Percentiles rank a stretch among this genome's conserved stretches.
Evolutionary conservation across 1,139 yeast species (phyloP).

Genomic region (Candida freyschussii): DNA sequence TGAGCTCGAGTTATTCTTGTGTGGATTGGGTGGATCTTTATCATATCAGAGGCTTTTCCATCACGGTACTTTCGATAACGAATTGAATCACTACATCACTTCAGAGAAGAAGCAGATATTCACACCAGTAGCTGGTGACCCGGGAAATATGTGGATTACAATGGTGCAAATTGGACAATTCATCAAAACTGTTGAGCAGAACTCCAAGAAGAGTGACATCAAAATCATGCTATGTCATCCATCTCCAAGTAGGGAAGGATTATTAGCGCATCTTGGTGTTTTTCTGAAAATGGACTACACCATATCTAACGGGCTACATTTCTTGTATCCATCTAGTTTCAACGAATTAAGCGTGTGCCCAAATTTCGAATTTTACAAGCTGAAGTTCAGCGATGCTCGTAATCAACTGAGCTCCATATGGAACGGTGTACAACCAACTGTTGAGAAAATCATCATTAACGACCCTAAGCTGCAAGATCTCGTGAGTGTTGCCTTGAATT

Average conservation of each 20-base stretch:
- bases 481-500: slow-evolving; percentile 51
- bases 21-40: slow-evolving; percentile 71
- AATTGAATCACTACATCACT: slow-evolving; percentile 16
- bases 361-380: slow-evolving; percentile 57
- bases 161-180: slow-evolving; percentile 66
- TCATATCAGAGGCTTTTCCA: slow-evolving; percentile 67
- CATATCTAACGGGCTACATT: slow-evolving; percentile 66
- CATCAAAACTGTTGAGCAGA: slow-evolving; percentile 40
- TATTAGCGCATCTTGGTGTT: slow-evolving; percentile 64
- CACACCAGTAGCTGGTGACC: slow-evolving; percentile 54
- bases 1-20: slow-evolving; percentile 46
- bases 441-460: slow-evolving; percentile 37
- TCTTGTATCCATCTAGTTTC: slow-evolving; percentile 66
- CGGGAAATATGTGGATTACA: slow-evolving; percentile 75
- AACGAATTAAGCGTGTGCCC: slow-evolving; percentile 65
- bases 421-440: slow-evolving; percentile 53
- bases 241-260: slow-evolving; percentile 61
- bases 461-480: slow-evolving; percentile 33
- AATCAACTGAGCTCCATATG: slow-evolving; percentile 61
- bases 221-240: slow-evolving; percentile 65
- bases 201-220: slow-evolving; percentile 41
- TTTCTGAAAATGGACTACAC: slow-evolving; percentile 69
- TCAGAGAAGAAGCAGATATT: slow-evolving; percentile 9
- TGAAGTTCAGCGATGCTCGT: slow-evolving; percentile 57
- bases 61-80: slow-evolving; percentile 44